These are phyloP conservation scores for Tolypocladium ovalisporum DNA, from an alignment of 2,329 filamentous ascomycete species.

Conservation along the genomic window DNA sequence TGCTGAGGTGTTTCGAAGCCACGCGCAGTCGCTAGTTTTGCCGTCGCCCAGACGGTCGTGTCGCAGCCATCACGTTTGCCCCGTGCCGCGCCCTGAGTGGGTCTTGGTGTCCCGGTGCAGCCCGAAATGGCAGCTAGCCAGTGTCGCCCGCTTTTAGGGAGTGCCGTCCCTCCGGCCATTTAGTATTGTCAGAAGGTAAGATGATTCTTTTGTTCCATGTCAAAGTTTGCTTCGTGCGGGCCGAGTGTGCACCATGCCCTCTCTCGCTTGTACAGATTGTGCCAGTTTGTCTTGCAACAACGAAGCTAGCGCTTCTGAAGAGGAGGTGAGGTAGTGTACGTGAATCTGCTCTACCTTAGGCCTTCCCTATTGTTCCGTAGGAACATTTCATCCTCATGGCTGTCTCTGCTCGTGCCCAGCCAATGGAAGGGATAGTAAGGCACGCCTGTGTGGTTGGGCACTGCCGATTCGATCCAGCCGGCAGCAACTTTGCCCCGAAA, in stretches of 20 bases:
- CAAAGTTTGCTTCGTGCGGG: not conserved
- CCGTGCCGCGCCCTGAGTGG: slow-evolving; percentile 8
- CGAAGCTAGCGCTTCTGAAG: not conserved
- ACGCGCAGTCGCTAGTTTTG: not conserved
- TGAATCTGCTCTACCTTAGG: not conserved
- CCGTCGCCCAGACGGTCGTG: not conserved
- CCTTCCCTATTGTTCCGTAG: not conserved
- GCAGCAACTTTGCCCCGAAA: not conserved
- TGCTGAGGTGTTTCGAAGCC: not conserved
- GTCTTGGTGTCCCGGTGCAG: not conserved
- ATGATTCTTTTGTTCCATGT: not conserved
- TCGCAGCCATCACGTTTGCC: slow-evolving; percentile 11
- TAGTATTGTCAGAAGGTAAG: not conserved
- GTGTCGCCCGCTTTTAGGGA: not conserved
- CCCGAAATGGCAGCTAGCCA: not conserved
- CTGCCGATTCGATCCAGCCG: not conserved
- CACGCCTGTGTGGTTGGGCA: not conserved
- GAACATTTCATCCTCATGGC: not conserved
- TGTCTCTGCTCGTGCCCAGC: not conserved
- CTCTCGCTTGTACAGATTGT: not conserved
- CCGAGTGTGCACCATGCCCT: not conserved
- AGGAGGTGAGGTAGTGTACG: not conserved
- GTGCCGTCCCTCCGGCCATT: not conserved
- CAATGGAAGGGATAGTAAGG: not conserved
- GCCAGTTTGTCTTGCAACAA: not conserved